Percentiles rank a stretch among this genome's conserved stretches.
These are phyloP conservation scores for Hypomontagnella monticulosa DNA, from an alignment of 495 filamentous ascomycete genomes.

Conservation along the genomic window DNA sequence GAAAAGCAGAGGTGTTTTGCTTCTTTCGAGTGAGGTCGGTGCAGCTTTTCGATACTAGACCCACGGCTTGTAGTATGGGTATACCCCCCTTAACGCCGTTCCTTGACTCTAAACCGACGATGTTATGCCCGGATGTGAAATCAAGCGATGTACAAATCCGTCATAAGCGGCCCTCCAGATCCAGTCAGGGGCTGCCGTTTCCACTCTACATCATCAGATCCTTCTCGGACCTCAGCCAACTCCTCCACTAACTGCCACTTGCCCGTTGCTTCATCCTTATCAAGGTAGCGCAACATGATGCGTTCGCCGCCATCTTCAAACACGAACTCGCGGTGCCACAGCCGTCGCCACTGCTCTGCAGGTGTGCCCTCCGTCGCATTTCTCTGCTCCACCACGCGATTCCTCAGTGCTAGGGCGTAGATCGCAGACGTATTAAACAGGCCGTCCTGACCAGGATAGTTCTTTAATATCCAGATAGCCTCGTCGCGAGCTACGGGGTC, in stretches of 20 bases:
- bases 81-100: too few species aligned
- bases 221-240: constrained; percentile 11
- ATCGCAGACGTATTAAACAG: constrained; percentile 17
- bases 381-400: constrained; percentile 3
- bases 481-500: constrained; percentile 20
- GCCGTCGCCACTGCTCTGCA: constrained; percentile 17
- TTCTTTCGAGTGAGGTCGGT: too few species aligned
- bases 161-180: constrained; percentile 15
- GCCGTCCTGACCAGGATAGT: constrained; percentile 28
- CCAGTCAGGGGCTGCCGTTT: constrained; percentile 21
- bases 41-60: too few species aligned
- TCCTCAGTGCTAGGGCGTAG: constrained; percentile 14
- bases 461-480: constrained; percentile 14
- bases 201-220: constrained; percentile 12
- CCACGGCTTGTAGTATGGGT: too few species aligned
- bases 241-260: constrained; percentile 26
- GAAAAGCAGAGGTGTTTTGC: too few species aligned
- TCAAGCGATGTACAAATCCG: neutral
- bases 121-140: too few species aligned
- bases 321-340: constrained; percentile 23
- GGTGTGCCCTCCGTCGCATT: constrained; percentile 16
- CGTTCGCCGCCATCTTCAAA: constrained; percentile 26
- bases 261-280: constrained; percentile 15
- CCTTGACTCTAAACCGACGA: too few species aligned
- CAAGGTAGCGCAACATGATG: constrained; percentile 16